phyloP scores from a whole-genome alignment of 176 grass and related monocot species.

The sorghum (Sorghum bicolor) region Sorghum_bicolor_NCBIv3 NC_012873.2:65789001-65789500 shows the following conservation, averaged over 20 bases:
- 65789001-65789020: background rate
- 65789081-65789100: too few relatives aligned
- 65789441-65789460: slow-evolving; percentile 3
- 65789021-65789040: too few relatives aligned
- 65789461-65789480: slow-evolving; percentile 42
- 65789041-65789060: too few relatives aligned
- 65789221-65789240: too few relatives aligned
- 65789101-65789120: background rate
- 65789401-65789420: slow-evolving; percentile 18
- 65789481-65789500: slow-evolving; percentile 42
- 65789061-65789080: too few relatives aligned
- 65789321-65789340: background rate
- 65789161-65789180: background rate
- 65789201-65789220: background rate
- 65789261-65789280: background rate
- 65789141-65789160: background rate
- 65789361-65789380: background rate
- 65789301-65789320: background rate
- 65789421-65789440: background rate
- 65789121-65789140: background rate
- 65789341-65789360: background rate
- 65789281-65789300: background rate
- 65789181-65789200: background rate
- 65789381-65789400: background rate
- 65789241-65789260: background rate